phyloP scores from a whole-genome alignment of 2,329 filamentous ascomycete species.

The Penicillium sp. region DNA sequence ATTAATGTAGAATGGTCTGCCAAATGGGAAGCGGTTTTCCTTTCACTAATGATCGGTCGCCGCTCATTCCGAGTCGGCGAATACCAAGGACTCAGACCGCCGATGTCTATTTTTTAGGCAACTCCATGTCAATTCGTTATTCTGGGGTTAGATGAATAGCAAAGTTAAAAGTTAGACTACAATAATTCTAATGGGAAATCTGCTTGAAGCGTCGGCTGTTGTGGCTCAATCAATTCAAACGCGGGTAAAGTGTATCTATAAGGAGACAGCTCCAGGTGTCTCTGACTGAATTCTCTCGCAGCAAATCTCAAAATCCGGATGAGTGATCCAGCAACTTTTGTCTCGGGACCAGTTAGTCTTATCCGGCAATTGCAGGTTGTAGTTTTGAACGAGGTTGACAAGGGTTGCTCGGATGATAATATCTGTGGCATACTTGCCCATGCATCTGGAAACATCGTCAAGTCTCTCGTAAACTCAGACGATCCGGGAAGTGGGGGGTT shows the following conservation, averaged over 20 bases:
- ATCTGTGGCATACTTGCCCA: constrained; percentile 5
- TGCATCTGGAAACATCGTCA: constrained; percentile 1
- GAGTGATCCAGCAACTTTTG: neutral
- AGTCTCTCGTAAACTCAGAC: neutral
- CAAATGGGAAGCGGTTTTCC: neutral
- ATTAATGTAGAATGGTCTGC: neutral
- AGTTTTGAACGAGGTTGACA: neutral
- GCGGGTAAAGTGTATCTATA: no score
- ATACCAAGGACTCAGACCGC: neutral
- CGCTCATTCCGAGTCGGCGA: neutral
- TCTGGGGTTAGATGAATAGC: no score
- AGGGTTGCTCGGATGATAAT: constrained; percentile 1
- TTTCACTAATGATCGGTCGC: neutral
- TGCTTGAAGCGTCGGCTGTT: no score
- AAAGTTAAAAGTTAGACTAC: no score
- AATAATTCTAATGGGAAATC: no score
- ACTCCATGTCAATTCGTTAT: neutral
- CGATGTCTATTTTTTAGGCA: neutral
- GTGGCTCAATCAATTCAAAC: no score
- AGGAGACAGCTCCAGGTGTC: neutral
- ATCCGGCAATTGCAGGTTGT: neutral
- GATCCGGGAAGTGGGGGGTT: neutral
- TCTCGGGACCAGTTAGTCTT: neutral
- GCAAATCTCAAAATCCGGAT: neutral
- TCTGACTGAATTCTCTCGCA: neutral